These are phyloP conservation scores for Pseudogymnoascus sp. DNA, from an alignment of 2,329 filamentous ascomycete genomes.

Conservation along the genomic window DNA sequence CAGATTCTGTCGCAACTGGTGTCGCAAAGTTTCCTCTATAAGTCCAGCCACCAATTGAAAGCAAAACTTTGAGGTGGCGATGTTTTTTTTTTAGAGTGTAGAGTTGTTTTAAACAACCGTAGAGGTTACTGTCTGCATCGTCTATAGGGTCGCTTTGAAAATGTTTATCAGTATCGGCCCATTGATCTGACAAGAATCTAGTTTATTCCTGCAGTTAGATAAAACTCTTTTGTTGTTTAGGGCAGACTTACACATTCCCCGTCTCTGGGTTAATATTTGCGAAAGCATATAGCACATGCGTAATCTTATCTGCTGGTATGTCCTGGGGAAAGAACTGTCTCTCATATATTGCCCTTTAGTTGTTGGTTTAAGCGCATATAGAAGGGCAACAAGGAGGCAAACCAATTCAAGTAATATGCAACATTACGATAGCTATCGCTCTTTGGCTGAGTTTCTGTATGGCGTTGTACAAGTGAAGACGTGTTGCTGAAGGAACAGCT, in stretches of 20 bases:
- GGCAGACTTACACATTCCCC: slow-evolving; percentile 48
- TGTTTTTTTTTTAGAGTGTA: slow-evolving; percentile 67
- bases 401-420: slow-evolving; percentile 29
- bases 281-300: slow-evolving; percentile 72
- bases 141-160: slow-evolving; percentile 64
- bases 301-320: slow-evolving; percentile 60
- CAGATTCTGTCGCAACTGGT: slow-evolving; percentile 53
- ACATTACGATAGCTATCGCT: background rate
- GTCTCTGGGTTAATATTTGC: slow-evolving; percentile 58
- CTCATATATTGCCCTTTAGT: slow-evolving; percentile 52
- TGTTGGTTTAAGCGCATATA: background rate
- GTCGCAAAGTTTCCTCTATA: slow-evolving; percentile 68
- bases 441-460: background rate
- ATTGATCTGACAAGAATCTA: slow-evolving; percentile 56
- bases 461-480: background rate
- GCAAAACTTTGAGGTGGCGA: slow-evolving; percentile 66
- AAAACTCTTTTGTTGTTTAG: slow-evolving; percentile 36
- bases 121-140: slow-evolving; percentile 59
- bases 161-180: slow-evolving; percentile 64
- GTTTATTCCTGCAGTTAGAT: slow-evolving; percentile 12
- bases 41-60: slow-evolving; percentile 81
- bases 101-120: slow-evolving; percentile 72
- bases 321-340: slow-evolving; percentile 63
- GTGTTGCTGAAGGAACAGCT: background rate
- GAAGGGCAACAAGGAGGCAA: background rate